Evolutionary conservation across 495 filamentous ascomycete species (phyloP).

Genomic region (Neurospora sp.): DNA sequence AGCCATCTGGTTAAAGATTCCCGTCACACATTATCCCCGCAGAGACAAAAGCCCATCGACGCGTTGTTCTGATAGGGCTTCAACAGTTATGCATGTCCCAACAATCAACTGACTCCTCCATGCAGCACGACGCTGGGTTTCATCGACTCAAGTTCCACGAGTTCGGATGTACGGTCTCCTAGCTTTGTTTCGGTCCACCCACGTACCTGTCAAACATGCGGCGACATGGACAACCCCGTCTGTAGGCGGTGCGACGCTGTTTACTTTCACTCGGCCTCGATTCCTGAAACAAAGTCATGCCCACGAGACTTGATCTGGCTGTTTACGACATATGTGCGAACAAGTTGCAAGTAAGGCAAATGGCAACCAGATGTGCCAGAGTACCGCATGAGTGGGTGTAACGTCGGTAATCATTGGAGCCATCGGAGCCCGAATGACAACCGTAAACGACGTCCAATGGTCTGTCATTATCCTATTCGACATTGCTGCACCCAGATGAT

Average conservation of each 20-base stretch:
- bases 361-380: neutral
- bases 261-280: neutral
- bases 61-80: neutral
- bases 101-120: neutral
- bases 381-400: neutral
- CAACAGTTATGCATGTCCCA: neutral
- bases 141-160: neutral
- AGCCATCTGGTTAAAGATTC: neutral
- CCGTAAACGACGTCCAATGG: neutral
- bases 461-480: neutral
- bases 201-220: neutral
- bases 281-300: neutral
- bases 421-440: neutral
- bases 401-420: neutral
- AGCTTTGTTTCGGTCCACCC: neutral
- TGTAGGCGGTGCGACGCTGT: neutral
- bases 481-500: neutral
- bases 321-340: neutral
- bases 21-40: neutral
- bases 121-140: neutral
- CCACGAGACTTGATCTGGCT: neutral
- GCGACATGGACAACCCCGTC: neutral
- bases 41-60: neutral
- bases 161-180: neutral
- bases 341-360: neutral